phyloP scores from a whole-genome alignment of 2,329 filamentous ascomycete genomes.

The Colletotrichum nymphaeae region DNA sequence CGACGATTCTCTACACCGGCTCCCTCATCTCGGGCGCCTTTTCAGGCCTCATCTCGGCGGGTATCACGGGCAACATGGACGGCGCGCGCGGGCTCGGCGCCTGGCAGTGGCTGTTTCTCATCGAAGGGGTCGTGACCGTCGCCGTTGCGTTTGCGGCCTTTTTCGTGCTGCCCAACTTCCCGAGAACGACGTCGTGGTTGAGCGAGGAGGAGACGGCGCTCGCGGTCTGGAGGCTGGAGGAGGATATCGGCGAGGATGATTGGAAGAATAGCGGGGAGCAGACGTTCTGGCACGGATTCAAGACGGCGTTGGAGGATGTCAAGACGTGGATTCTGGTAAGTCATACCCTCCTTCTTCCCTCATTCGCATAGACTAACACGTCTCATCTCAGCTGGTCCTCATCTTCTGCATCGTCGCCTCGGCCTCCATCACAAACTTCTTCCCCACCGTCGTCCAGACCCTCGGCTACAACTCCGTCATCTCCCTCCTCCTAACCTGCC shows the following conservation, averaged over 20 bases:
- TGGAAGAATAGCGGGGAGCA: slow-evolving; percentile 68
- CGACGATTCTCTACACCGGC: slow-evolving; percentile 74
- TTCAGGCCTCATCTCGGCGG: slow-evolving; percentile 72
- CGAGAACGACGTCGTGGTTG: slow-evolving; percentile 46
- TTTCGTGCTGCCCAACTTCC: slow-evolving; percentile 76
- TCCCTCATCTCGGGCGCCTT: slow-evolving; percentile 79
- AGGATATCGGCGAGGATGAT: slow-evolving; percentile 74
- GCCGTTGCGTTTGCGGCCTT: slow-evolving; percentile 66
- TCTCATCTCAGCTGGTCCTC: slow-evolving; percentile 56
- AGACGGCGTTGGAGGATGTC: slow-evolving; percentile 64
- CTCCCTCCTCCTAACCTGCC: slow-evolving; percentile 72
- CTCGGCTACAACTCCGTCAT: slow-evolving; percentile 71
- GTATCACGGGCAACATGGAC: slow-evolving; percentile 75
- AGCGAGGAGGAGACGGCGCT: slow-evolving; percentile 57
- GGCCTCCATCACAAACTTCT: slow-evolving; percentile 75
- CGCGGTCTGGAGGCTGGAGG: slow-evolving; percentile 70
- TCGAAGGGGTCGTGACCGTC: slow-evolving; percentile 76
- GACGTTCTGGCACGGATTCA: slow-evolving; percentile 65
- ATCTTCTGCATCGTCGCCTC: slow-evolving; percentile 68
- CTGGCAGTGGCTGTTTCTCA: slow-evolving; percentile 78
- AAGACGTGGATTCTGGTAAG: slow-evolving; percentile 70
- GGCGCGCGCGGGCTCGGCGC: slow-evolving; percentile 65
- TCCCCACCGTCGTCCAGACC: slow-evolving; percentile 76
- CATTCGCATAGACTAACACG: neutral
- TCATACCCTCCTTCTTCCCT: neutral